Evolutionary conservation across 345 rosid species (phyloP).

Genomic region (Pugionium cornutum): DNA sequence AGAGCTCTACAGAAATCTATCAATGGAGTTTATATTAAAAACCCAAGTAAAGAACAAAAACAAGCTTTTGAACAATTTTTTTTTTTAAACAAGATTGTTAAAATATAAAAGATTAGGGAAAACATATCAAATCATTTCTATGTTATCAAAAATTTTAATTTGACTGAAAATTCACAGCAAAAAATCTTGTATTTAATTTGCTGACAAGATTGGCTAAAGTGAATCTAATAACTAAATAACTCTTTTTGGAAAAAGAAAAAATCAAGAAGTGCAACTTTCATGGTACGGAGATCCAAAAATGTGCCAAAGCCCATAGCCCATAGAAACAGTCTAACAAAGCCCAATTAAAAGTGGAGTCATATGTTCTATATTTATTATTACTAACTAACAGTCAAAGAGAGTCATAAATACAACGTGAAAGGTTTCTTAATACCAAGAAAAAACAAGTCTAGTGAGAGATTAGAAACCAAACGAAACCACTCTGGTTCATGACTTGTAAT

Average conservation of each 20-base stretch:
- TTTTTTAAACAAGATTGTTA: no score
- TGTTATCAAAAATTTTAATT: no score
- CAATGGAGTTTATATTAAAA: not conserved
- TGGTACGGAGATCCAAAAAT: not conserved
- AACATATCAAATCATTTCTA: no score
- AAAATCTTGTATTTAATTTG: no score
- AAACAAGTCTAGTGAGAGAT: not conserved
- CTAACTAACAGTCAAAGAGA: constrained; percentile 17
- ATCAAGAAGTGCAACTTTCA: constrained; percentile 11
- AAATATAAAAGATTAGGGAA: no score
- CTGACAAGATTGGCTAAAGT: no score
- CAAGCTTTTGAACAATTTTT: no score
- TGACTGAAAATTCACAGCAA: no score
- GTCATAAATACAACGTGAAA: constrained; percentile 16
- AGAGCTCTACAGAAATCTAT: constrained; percentile 11
- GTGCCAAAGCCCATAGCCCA: constrained; percentile 1
- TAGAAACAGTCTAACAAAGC: constrained; percentile 11
- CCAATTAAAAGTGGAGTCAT: constrained; percentile 16
- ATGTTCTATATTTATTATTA: constrained; percentile 16
- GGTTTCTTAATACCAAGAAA: constrained; percentile 16
- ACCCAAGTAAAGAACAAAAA: not conserved
- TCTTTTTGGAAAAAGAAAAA: no score
- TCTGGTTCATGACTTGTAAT: constrained; percentile 27
- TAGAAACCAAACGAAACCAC: constrained; percentile 28
- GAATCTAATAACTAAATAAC: no score